phyloP scores from a whole-genome alignment of 2,329 filamentous ascomycete species.

The Aspergillus clavatus region DNA sequence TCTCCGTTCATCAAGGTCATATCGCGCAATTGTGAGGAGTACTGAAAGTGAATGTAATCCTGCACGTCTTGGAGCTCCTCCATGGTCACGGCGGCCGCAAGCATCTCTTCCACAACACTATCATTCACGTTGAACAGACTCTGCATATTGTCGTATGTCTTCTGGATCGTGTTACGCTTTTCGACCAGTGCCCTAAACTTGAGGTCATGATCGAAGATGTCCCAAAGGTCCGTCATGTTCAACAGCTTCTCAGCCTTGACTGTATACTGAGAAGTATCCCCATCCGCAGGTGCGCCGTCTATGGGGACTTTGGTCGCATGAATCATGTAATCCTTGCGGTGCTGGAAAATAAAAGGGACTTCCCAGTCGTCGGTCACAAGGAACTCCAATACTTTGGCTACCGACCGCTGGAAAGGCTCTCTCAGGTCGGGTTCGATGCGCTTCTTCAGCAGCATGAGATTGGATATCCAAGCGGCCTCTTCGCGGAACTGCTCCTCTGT shows the following conservation, averaged over 20 bases:
- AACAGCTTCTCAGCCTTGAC: conserved; percentile 80
- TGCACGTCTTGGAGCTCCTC: conserved; percentile 96
- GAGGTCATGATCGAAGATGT: conserved; percentile 87
- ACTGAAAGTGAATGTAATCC: conserved; percentile 94
- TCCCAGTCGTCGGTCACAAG: conserved; percentile 93
- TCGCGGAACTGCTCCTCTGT: conserved; percentile 82
- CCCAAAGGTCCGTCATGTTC: conserved; percentile 90
- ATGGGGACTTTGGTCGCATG: conserved; percentile 70
- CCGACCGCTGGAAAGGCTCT: conserved; percentile 77
- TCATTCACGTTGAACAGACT: conserved; percentile 64
- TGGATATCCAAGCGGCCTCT: conserved; percentile 87
- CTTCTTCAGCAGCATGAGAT: conserved; percentile 85
- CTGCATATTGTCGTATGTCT: conserved; percentile 70
- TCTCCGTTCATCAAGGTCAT: conserved; percentile 59
- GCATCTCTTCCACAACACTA: conserved; percentile 72
- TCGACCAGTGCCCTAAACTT: conserved; percentile 92
- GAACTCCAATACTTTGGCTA: conserved; percentile 90
- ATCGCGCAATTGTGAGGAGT: conserved; percentile 77
- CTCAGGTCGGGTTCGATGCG: conserved; percentile 66
- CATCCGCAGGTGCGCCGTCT: conserved; percentile 60
- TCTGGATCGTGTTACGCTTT: conserved; percentile 80
- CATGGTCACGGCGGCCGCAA: conserved; percentile 74
- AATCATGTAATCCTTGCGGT: conserved; percentile 95
- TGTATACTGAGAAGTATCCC: conserved; percentile 66
- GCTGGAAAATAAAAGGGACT: conserved; percentile 95